Conservation (phyloP, 202 grass and related monocot species). For the Setaria viridis region DNA sequence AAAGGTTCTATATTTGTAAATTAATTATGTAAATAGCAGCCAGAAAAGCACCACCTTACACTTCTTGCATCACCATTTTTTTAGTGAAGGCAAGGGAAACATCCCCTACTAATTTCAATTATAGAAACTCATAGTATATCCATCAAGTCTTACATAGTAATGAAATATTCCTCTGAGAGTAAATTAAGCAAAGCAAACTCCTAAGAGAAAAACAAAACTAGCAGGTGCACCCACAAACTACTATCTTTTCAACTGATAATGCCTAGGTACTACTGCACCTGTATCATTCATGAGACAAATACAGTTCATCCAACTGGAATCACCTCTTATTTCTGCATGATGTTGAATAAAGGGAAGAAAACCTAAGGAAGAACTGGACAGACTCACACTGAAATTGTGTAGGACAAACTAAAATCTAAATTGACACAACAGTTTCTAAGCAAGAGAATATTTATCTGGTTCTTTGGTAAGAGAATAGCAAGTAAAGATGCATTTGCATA, state of each 20-base stretch:
- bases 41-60: constrained; percentile 5
- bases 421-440: background rate
- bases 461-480: too few species aligned
- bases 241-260: background rate
- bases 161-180: background rate
- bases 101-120: background rate
- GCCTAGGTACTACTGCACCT: background rate
- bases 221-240: constrained; percentile 1
- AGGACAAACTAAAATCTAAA: background rate
- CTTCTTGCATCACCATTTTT: background rate
- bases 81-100: background rate
- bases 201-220: background rate
- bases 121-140: background rate
- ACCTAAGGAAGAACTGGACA: background rate
- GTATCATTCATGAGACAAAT: background rate
- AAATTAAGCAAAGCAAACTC: background rate
- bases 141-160: background rate
- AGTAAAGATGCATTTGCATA: constrained; percentile 10
- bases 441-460: background rate
- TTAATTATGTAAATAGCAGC: constrained; percentile 18
- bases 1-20: constrained; percentile 12
- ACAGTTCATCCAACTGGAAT: background rate
- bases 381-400: background rate
- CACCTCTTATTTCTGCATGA: background rate
- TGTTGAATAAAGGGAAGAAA: background rate